These are phyloP conservation scores for Allomyces javanicus DNA, from an alignment of 192 early-diverging fungal genomes.

Conservation along the genomic window DNA sequence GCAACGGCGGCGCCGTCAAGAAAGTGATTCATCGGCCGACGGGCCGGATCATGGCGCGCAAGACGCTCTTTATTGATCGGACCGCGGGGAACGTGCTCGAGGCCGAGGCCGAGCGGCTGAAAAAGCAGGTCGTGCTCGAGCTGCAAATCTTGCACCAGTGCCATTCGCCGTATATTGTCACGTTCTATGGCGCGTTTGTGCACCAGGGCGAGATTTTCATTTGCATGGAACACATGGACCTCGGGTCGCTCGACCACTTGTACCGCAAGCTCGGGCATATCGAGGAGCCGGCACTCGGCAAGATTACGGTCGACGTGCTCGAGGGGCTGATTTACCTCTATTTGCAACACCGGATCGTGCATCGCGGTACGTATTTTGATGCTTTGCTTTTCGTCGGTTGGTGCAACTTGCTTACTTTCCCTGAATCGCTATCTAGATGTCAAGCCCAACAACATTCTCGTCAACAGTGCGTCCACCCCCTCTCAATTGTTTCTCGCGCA, in stretches of 20 bases:
- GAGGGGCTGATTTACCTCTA: constrained; percentile 74
- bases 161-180: constrained; percentile 85
- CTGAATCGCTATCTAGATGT: constrained; percentile 29
- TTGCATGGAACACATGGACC: constrained; percentile 97
- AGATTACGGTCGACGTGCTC: constrained; percentile 62
- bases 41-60: constrained; percentile 77
- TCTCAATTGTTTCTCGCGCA: too few species aligned
- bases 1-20: constrained; percentile 78
- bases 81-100: too few species aligned
- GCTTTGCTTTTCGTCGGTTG: not conserved
- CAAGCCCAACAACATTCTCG: constrained; percentile 68
- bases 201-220: constrained; percentile 74
- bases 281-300: constrained; percentile 67
- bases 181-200: constrained; percentile 88
- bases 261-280: constrained; percentile 72
- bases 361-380: constrained; percentile 45
- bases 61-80: constrained; percentile 15
- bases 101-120: too few species aligned
- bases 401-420: constrained; percentile 1
- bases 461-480: constrained; percentile 20
- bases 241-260: constrained; percentile 75
- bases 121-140: constrained; percentile 66
- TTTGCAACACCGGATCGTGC: constrained; percentile 75
- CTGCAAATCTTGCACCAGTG: constrained; percentile 92
- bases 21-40: constrained; percentile 70